Evolutionary conservation across 2,329 filamentous ascomycete species (phyloP).

Genomic region (Diaporthe sp.): DNA sequence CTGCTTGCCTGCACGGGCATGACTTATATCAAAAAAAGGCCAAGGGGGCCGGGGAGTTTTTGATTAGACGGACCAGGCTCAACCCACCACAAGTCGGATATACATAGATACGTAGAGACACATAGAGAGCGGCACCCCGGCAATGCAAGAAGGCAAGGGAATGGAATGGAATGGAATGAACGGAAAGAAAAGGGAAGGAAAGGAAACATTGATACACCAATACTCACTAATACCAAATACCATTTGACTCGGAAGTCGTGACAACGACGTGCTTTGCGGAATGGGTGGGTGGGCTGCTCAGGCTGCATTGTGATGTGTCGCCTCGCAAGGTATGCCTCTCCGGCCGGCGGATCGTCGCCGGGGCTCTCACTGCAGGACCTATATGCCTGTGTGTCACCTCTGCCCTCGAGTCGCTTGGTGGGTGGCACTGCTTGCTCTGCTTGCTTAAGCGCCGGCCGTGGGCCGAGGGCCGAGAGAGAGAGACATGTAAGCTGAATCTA

Average conservation of each 20-base stretch:
- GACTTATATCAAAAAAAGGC: neutral
- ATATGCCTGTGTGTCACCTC: neutral
- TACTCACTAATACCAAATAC: neutral
- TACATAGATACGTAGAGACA: neutral
- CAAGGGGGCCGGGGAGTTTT: neutral
- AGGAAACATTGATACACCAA: neutral
- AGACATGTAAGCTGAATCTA: neutral
- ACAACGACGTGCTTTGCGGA: neutral
- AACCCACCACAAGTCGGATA: neutral
- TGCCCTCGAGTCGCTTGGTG: neutral
- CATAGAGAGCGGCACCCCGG: conserved; percentile 2
- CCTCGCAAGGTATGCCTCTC: conserved; percentile 5
- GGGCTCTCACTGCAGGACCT: neutral
- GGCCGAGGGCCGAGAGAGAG: neutral
- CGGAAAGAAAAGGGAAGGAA: neutral
- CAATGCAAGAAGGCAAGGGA: neutral
- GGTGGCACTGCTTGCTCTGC: neutral
- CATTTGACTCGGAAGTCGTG: neutral
- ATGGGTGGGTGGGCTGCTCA: neutral
- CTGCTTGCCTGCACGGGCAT: neutral
- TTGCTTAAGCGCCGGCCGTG: neutral
- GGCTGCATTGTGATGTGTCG: neutral
- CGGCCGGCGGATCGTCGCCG: neutral
- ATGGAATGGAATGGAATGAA: neutral
- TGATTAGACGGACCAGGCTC: neutral